Base-by-base conservation (phyloP, 441 rosid genomes). In the Adansonia gregorii region DNA sequence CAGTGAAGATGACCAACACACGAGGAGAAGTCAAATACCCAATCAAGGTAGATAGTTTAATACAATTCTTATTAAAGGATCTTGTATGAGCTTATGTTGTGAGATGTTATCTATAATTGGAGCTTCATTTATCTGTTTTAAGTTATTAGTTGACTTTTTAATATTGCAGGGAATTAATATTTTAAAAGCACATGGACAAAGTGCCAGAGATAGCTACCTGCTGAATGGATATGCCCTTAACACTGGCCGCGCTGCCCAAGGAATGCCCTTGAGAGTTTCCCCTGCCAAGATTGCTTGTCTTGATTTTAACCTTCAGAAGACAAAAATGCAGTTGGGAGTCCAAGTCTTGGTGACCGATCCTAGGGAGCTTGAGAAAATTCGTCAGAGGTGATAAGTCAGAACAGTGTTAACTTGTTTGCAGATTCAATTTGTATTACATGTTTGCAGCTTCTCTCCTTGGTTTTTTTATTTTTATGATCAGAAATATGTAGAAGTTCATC, bases 191-290 rank as follows among this genome's bases (percentile, higher is more conserved):
- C 98, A 97, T 83, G 98, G 98, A 19, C 84, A 92, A 86, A 93
- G 97, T 80, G 98, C 97, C 54, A 94, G 85, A 83, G 98, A 93
- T 15, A 97, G 99, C 85, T 93, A 89, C 82, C 83, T 97, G 77
- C 82, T 97, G 85, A 92, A 93, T 81, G 99, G 99, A 6, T 94
- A 94, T 85, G 99, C 99, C 15, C 85, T 94, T 78, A 90, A 93
- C 75, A 89, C 98, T 73, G 98, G 97, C 5, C 97, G 97, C 80
- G 97, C 98, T 82, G 98, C 99, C 67, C 99, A 93, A 85, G 99
- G 99, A 80, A 94, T 97, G 98, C 98, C 97, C 73, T 77, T 87
- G 56, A 89, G 90, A 83, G 99, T 94, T 75, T 84, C 93, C 66
- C 92, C 98, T 54, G 97, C 99, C 41, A 94, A 82, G 88, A 90